Conservation (phyloP, 2,329 filamentous ascomycete genomes). For the Fusarium nurragi region DNA sequence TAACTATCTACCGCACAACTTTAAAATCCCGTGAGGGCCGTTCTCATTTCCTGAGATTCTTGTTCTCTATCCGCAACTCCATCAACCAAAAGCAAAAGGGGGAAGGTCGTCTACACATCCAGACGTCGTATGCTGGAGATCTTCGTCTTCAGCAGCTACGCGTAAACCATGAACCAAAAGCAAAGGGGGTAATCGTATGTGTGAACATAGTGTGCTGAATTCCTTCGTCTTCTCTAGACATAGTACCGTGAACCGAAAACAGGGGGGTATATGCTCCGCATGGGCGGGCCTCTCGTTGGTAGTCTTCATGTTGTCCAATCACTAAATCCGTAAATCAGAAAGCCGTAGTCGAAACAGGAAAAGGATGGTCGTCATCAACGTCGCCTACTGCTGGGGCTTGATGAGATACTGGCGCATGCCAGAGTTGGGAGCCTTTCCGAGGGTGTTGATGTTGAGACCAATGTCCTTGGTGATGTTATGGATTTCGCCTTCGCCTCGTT, state of each 20-base stretch:
- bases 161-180: background rate
- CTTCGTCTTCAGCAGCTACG: background rate
- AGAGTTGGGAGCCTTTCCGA: conserved; percentile 31
- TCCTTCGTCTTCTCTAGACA: background rate
- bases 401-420: conserved; percentile 37
- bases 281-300: background rate
- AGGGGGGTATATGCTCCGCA: background rate
- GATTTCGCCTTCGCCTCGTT: conserved; percentile 28
- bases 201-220: background rate
- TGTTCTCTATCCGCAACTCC: background rate
- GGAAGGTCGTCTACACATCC: background rate
- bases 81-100: background rate
- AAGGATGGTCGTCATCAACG: background rate
- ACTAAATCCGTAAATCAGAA: background rate
- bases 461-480: conserved; percentile 15
- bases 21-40: background rate
- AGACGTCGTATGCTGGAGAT: background rate
- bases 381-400: background rate
- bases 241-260: background rate
- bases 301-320: background rate
- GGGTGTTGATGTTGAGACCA: conserved; percentile 21
- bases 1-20: background rate
- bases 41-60: background rate
- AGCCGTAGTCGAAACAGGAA: background rate
- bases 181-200: background rate